Evolutionary conservation across 768 basidiomycete species (phyloP), one percentile per base, ranked within the genome.

Genomic region (Suillus subluteus): DNA sequence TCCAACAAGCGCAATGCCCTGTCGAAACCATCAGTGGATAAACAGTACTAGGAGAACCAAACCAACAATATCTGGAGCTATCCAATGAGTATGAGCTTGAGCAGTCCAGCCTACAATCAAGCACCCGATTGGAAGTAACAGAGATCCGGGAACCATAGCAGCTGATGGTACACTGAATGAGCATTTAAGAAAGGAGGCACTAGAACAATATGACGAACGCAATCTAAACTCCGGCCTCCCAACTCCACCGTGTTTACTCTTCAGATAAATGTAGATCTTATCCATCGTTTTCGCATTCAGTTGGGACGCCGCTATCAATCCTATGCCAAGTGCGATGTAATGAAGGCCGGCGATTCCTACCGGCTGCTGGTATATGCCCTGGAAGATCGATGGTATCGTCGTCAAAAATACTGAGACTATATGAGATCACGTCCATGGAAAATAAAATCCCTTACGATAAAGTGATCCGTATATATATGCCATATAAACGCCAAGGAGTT

Each of bases 81-180:
- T 87, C 93, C 93, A 95, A 66, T 86, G 87, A 0, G 88, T 73
- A 15, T 79, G 74, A 0, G 79, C 70, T 69, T 90, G 78, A 5
- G 88, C 87, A 0, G 86, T 80, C 91, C 93, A 95, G 2, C 93
- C 92, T 6, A 86, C 75, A 7, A 94, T 79, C 26, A 95, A 76
- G 15, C 94, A 76, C 0, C 93, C 92, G 8, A 87, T 74, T 0
- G 94, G 93, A 12, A 94, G 79, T 3, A 88, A 13, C 16, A 90
- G 68, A 0, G 87, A 84, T 0, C 86, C 90, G 4, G 86, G 81
- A 6, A 90, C 67, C 83, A 91, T 87, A 1, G 85, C 76, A 0
- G 87, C 89, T 91, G 52, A 16, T 38, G 13, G 23, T 66, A 21
- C 40, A 58, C 9, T 15, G 32, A 32, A 52, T 76, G 9, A 73